Evolutionary conservation across 352 stramenopile genomes (phyloP).

Genomic region (Globisporangium uncinulatum): DNA sequence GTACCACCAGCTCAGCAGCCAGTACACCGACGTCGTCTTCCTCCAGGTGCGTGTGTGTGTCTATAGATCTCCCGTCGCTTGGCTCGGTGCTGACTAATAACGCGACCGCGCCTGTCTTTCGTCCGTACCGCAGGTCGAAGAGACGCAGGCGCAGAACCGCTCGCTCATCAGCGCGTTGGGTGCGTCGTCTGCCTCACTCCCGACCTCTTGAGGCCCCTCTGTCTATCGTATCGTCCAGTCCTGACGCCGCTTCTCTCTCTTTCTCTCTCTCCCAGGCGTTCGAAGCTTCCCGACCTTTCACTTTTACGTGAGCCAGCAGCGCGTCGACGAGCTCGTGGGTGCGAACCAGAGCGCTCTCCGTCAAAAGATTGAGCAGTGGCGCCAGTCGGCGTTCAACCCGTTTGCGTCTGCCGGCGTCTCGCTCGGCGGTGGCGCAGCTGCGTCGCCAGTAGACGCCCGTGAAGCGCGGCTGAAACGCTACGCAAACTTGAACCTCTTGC

Average conservation of each 20-base stretch:
- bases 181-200: slow-evolving; percentile 8
- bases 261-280: slow-evolving; percentile 28
- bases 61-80: no score
- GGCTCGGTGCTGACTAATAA: no score
- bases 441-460: slow-evolving; percentile 41
- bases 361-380: slow-evolving; percentile 86
- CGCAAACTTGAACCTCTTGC: slow-evolving; percentile 48
- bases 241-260: not conserved
- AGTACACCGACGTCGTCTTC: slow-evolving; percentile 87
- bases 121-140: slow-evolving; percentile 36
- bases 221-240: not conserved
- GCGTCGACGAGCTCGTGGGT: slow-evolving; percentile 86
- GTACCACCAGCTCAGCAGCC: slow-evolving; percentile 70
- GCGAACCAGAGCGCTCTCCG: slow-evolving; percentile 79
- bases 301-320: slow-evolving; percentile 86
- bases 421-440: slow-evolving; percentile 30
- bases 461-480: slow-evolving; percentile 78
- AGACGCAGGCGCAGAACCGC: slow-evolving; percentile 77
- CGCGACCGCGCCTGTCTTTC: not conserved
- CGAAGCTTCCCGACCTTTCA: slow-evolving; percentile 89
- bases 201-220: not conserved
- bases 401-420: slow-evolving; percentile 73
- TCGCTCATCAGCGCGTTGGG: slow-evolving; percentile 73
- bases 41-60: slow-evolving; percentile 35
- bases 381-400: slow-evolving; percentile 80